These are phyloP conservation scores for Phaeosphaeriaceae sp. DNA, from an alignment of 2,329 filamentous ascomycete species.

Conservation along the genomic window DNA sequence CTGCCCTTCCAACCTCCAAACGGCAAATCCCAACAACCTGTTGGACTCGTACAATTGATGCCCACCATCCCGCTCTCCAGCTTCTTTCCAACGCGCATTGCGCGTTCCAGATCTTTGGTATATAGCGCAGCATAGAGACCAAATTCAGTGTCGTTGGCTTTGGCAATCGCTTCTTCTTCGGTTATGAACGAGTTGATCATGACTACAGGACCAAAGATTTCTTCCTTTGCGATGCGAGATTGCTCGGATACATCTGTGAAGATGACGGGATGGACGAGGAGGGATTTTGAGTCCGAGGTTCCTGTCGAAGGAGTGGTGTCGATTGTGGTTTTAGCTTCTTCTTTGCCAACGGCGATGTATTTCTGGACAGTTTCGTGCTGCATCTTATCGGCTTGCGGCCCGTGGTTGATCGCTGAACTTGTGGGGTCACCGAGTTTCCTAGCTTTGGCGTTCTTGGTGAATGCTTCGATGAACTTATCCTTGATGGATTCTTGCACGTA, in stretches of 20 bases:
- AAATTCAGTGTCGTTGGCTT: conserved; percentile 49
- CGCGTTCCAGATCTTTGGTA: conserved; percentile 39
- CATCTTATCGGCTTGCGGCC: conserved; percentile 31
- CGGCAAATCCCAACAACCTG: conserved; percentile 29
- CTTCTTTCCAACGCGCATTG: conserved; percentile 45
- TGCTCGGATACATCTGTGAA: conserved; percentile 55
- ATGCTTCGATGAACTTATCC: conserved; percentile 40
- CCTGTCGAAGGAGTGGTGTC: conserved; percentile 39
- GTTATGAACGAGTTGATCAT: conserved; percentile 45
- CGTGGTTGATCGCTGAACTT: conserved; percentile 22
- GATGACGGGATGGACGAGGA: conserved; percentile 56
- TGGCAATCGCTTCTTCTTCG: conserved; percentile 44
- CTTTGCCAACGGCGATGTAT: conserved; percentile 49
- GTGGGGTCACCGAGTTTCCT: conserved; percentile 30
- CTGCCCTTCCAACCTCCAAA: conserved; percentile 39
- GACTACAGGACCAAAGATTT: conserved; percentile 51
- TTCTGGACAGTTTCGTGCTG: conserved; percentile 31
- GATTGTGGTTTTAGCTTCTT: conserved; percentile 45
- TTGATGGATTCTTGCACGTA: conserved; percentile 63
- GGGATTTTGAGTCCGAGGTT: conserved; percentile 44
- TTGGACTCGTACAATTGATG: conserved; percentile 46
- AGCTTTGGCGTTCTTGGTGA: conserved; percentile 19
- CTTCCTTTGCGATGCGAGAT: conserved; percentile 44
- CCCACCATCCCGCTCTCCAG: conserved; percentile 47
- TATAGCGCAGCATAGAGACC: conserved; percentile 48